These are phyloP conservation scores for Alternaria incomplexa DNA, from an alignment of 2,329 filamentous ascomycete species.

Conservation along the genomic window DNA sequence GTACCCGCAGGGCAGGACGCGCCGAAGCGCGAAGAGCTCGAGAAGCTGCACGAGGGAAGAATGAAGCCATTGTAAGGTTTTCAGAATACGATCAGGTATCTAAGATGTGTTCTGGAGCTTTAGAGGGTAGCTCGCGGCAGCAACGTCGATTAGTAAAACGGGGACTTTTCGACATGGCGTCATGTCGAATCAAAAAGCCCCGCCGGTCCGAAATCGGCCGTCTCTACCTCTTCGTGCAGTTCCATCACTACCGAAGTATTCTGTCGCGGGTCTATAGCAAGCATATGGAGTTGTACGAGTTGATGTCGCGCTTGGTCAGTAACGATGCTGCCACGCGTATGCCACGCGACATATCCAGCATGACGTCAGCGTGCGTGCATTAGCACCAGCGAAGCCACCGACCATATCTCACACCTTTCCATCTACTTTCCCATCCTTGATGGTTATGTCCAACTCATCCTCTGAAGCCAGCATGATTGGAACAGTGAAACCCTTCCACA, in stretches of 20 bases:
- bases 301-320: neutral
- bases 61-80: conserved; percentile 39
- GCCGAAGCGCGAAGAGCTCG: conserved; percentile 38
- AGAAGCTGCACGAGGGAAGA: conserved; percentile 44
- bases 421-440: neutral
- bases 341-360: neutral
- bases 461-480: conserved; percentile 1
- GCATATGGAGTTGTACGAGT: neutral
- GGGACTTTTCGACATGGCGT: conserved; percentile 15
- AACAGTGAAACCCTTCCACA: neutral
- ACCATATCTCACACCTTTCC: neutral
- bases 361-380: conserved; percentile 3
- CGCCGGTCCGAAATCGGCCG: conserved; percentile 12
- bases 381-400: neutral
- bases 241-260: neutral
- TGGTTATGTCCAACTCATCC: neutral
- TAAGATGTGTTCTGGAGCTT: conserved; percentile 4
- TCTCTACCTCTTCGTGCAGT: neutral
- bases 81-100: neutral
- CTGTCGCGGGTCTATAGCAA: neutral
- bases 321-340: neutral
- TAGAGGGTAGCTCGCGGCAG: neutral
- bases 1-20: conserved; percentile 32
- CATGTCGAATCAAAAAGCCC: conserved; percentile 9
- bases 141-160: conserved; percentile 1